These are phyloP conservation scores for Lipomyces mesembrius DNA, from an alignment of 805 yeast genomes.

Conservation along the genomic window DNA sequence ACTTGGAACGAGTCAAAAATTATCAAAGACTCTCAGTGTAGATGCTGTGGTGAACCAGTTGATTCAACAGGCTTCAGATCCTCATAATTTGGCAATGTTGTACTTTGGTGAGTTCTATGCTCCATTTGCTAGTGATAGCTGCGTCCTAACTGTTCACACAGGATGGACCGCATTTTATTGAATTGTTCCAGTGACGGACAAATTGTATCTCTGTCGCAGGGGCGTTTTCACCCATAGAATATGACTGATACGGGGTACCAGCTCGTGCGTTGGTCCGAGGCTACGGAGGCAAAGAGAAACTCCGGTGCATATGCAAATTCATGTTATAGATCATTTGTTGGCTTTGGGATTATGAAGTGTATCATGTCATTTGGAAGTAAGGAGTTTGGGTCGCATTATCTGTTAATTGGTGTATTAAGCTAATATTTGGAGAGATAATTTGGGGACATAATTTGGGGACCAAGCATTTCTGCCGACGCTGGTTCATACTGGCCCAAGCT, in stretches of 20 bases:
- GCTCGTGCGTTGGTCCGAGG: background rate
- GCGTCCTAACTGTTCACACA: background rate
- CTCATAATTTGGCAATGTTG: constrained; percentile 68
- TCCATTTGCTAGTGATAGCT: background rate
- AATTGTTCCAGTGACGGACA: background rate
- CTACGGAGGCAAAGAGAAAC: background rate
- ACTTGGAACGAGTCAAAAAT: constrained; percentile 69
- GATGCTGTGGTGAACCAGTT: constrained; percentile 86
- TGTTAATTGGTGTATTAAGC: background rate
- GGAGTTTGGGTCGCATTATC: background rate
- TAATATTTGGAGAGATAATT: background rate
- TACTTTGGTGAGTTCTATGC: constrained; percentile 71
- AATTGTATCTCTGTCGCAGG: background rate
- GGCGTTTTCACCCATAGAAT: too few relatives aligned
- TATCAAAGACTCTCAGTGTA: constrained; percentile 71
- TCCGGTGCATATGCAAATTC: background rate
- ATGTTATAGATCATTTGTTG: background rate
- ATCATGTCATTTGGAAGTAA: background rate
- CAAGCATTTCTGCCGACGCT: too few relatives aligned
- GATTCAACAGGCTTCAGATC: constrained; percentile 73
- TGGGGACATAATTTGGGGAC: too few relatives aligned
- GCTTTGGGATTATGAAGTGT: background rate
- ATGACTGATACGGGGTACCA: too few relatives aligned
- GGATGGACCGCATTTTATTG: constrained; percentile 49
- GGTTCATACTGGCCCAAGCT: too few relatives aligned